Evolutionary conservation across 2,329 filamentous ascomycete species (phyloP), one percentile per base, ranked within the genome.

Genomic region (Fusarium secorum): DNA sequence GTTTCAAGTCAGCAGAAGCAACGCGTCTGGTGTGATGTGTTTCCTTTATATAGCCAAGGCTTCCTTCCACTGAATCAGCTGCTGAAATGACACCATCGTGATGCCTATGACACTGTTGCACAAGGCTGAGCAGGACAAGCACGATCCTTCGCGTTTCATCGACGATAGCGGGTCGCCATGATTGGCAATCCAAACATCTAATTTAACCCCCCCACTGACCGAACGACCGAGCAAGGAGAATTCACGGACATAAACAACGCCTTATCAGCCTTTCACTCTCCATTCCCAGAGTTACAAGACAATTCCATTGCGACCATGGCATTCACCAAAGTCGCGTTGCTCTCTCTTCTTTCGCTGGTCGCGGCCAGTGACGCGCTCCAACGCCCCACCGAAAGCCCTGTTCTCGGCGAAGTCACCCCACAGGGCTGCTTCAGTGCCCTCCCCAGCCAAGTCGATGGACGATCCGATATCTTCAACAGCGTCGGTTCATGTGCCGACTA

Each of bases 321-420:
- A 1, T 28, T 41, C 22, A 46, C 33, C 18, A 49, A 49, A 22
- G 32, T 51, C 6, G 49, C 38, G 6, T 22, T 67, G 7, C 24
- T 52, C 24, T 24, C 49, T 5, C 33, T 67, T 15, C 13, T 68
- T 13, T 28, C 39, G 10, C 14, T 58, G 24, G 70, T 26, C 13
- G 17, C 33, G 1, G 54, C 54, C 11, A 39, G 10, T 24, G n/a
- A 30, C 1, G 14, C 30, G 11, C 0, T 13, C 88, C 78, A 87
- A 87, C 1, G 5, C 3, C 71, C 71, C 18, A 33, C 26, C 5
- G 14, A 28, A 14, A 11, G 17, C 2, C 41, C 71, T 6, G 4
- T 38, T 3, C 1, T 56, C 8, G 22, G 42, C 13, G 0, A 54
- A 13, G 6, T 38, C 22, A 73, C 64, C 10, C 42, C 70, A 4